Evolutionary conservation across 2,329 filamentous ascomycete genomes (phyloP).

Genomic region (Ophiostoma montium): DNA sequence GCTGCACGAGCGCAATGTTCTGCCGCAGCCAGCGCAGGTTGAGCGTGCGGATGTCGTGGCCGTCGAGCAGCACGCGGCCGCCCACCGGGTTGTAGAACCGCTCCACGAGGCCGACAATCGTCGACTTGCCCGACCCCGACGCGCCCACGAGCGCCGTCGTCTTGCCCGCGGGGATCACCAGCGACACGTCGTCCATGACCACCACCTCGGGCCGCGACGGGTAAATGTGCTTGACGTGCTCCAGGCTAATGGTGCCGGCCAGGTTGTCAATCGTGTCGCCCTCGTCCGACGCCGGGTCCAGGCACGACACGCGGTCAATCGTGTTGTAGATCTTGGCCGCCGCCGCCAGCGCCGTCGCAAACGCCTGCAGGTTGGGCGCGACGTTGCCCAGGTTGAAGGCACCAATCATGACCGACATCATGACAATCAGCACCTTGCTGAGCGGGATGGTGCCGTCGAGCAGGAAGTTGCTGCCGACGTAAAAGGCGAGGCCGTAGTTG

Average conservation of each 20-base stretch:
- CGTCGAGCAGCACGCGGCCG: conserved; percentile 68
- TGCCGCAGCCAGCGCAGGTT: conserved; percentile 86
- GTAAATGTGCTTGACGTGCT: conserved; percentile 82
- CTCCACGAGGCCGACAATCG: conserved; percentile 84
- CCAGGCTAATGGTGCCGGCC: conserved; percentile 65
- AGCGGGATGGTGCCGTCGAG: conserved; percentile 51
- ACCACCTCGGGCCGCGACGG: conserved; percentile 82
- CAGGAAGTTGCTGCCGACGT: conserved; percentile 69
- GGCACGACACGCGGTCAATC: conserved; percentile 74
- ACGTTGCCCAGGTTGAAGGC: conserved; percentile 84
- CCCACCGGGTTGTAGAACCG: conserved; percentile 85
- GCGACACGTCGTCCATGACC: conserved; percentile 71
- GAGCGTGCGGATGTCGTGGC: conserved; percentile 62
- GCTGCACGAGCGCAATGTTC: conserved; percentile 82
- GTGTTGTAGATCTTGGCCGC: conserved; percentile 87
- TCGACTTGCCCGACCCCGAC: conserved; percentile 89
- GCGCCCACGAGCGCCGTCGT: conserved; percentile 87
- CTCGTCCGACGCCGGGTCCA: conserved; percentile 58
- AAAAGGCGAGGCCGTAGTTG: conserved; percentile 80
- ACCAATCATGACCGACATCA: conserved; percentile 85
- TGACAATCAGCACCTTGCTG: conserved; percentile 63
- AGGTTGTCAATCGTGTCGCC: conserved; percentile 63
- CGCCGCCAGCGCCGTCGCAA: conserved; percentile 69
- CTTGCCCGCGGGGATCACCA: conserved; percentile 75
- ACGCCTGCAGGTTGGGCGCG: conserved; percentile 73